These are phyloP conservation scores for Biancaea sappan DNA, from an alignment of 306 rosid species.

Conservation along the genomic window DNA sequence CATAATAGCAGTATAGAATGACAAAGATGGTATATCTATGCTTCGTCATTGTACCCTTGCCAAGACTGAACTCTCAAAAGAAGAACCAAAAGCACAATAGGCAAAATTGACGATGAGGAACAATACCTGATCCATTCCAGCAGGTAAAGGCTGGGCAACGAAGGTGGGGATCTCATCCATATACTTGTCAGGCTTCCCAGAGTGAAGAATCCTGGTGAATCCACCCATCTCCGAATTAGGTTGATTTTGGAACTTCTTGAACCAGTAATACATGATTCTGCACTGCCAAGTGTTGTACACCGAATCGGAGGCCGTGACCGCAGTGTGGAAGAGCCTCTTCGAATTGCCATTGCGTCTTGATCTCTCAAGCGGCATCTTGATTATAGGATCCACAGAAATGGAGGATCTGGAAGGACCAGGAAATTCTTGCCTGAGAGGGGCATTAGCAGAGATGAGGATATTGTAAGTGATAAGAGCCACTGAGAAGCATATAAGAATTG, in stretches of 20 bases:
- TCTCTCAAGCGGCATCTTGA: constrained; percentile 78
- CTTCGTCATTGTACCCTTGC: neutral
- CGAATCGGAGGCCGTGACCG: constrained; percentile 92
- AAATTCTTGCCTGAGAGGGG: constrained; percentile 80
- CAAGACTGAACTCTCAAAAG: neutral
- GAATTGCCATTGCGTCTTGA: constrained; percentile 37
- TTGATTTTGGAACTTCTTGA: constrained; percentile 58
- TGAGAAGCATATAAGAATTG: constrained; percentile 70
- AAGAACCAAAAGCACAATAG: neutral
- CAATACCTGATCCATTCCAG: constrained; percentile 86
- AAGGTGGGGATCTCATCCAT: constrained; percentile 98
- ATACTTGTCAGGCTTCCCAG: constrained; percentile 76
- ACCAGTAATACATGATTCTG: constrained; percentile 93
- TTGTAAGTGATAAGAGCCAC: constrained; percentile 92
- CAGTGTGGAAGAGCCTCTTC: constrained; percentile 84
- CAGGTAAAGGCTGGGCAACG: constrained; percentile 93
- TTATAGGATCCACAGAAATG: constrained; percentile 67
- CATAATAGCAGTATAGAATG: neutral
- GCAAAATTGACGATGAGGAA: neutral
- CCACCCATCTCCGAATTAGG: constrained; percentile 92
- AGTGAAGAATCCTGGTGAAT: constrained; percentile 86
- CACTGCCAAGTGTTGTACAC: constrained; percentile 98
- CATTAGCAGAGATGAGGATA: constrained; percentile 83
- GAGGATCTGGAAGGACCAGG: constrained; percentile 77
- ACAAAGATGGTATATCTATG: neutral